phyloP scores from a whole-genome alignment of 768 basidiomycete genomes.

The Candolleomyces eurysporus region DNA sequence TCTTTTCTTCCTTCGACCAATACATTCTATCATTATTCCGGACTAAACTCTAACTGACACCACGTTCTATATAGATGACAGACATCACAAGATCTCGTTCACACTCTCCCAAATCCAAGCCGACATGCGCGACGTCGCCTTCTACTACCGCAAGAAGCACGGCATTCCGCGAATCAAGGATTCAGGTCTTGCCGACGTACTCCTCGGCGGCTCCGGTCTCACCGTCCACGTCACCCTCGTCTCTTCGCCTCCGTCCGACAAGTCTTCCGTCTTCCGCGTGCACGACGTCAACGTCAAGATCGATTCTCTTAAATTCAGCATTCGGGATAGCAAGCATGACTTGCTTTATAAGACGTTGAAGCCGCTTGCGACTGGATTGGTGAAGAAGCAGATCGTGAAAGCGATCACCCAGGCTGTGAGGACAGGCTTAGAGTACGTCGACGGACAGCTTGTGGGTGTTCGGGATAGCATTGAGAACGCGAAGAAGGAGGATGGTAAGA shows the following conservation, averaged over 20 bases:
- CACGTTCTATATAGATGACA: constrained; percentile 39
- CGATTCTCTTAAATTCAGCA: constrained; percentile 83
- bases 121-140: constrained; percentile 91
- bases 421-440: constrained; percentile 83
- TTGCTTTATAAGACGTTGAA: constrained; percentile 82
- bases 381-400: constrained; percentile 68
- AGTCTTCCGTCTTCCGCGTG: constrained; percentile 70
- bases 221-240: constrained; percentile 64
- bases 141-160: constrained; percentile 76
- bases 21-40: too few species aligned
- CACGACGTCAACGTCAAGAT: constrained; percentile 75
- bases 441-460: constrained; percentile 87
- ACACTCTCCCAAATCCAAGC: constrained; percentile 86
- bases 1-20: too few species aligned
- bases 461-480: constrained; percentile 74
- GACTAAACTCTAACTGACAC: too few species aligned
- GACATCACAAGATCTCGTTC: constrained; percentile 71
- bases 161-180: constrained; percentile 81
- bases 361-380: constrained; percentile 74
- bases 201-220: constrained; percentile 83
- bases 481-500: constrained; percentile 26
- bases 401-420: constrained; percentile 63
- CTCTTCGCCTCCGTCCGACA: constrained; percentile 54
- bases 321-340: constrained; percentile 91
- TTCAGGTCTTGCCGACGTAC: constrained; percentile 81